Evolutionary conservation across 1,284 basidiomycete species (phyloP), one percentile per base, ranked within the genome.

Genomic region (Trametes sp.): DNA sequence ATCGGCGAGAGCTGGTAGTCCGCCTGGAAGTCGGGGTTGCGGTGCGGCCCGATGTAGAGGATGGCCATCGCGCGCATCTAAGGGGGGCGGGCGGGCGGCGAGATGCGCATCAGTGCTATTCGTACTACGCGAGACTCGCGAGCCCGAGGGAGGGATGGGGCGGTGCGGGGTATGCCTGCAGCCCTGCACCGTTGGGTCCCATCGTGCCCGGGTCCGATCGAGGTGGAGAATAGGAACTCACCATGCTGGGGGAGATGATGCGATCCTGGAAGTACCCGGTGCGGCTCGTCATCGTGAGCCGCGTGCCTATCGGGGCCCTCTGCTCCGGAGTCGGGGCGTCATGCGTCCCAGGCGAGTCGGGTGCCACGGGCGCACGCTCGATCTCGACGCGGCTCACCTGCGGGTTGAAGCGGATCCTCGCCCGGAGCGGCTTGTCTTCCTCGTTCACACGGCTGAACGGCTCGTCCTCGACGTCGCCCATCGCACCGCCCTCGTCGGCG

Each of bases 31-130:
- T 98, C 95, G 16, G 97, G 96, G 73, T 95, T 92, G 57, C 89
- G 89, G 70, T 93, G 87, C 0, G 96, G 96, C 0, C 97, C 97
- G 65, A 98, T 92, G 78, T 98, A 98, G 61, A 98, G 82, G 70
- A 98, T 96, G 1, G 96, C 96, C 96, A 98, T 98, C 0, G 96
- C 95, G 45, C 97, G 92, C 93, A 98, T 97, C 95, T 97, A 69
- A 44, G 33, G 19, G 54, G n/a, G 33, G 29, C 33, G 23, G 16
- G 69, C 45, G 33, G 19, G 54, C 29, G 33, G 29, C 33, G 23
- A 16, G 23, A 29, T 46, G 35, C 29, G 42, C 57, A 62, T 62
- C 62, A 67, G 65, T 38, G 44, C 57, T 61, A 57, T 57, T 59
- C 61, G 26, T n/a, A 33, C 19, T 31, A 21, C 10, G 35, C 14